Conservation (phyloP, 768 basidiomycete species). For the Pleurotus cornucopiae region DNA sequence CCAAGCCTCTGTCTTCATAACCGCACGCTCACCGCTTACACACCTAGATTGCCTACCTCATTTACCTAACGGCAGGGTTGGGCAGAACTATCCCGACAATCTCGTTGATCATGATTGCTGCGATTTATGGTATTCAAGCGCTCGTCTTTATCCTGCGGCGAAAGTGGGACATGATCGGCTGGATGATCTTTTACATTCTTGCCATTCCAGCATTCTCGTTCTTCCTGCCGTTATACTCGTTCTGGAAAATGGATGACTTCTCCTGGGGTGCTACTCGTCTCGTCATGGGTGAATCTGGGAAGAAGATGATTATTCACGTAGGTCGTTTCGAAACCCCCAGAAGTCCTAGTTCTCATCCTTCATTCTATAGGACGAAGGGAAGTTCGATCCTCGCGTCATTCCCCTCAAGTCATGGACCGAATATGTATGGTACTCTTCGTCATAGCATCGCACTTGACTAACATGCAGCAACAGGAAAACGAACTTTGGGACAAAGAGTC, state of each 20-base stretch:
- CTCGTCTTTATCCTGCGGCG: constrained; percentile 87
- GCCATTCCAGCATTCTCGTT: constrained; percentile 94
- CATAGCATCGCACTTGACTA: constrained; percentile 1
- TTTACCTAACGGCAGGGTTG: constrained; percentile 71
- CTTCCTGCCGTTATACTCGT: constrained; percentile 89
- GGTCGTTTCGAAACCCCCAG: constrained; percentile 22
- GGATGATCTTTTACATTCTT: constrained; percentile 95
- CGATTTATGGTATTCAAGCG: constrained; percentile 92
- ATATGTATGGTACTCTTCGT: constrained; percentile 53
- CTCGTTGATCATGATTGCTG: constrained; percentile 89
- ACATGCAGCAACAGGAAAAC: constrained; percentile 57
- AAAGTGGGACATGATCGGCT: constrained; percentile 98
- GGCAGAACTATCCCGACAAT: constrained; percentile 69
- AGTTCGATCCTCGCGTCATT: constrained; percentile 90
- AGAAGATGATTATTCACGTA: constrained; percentile 94
- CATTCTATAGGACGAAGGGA: constrained; percentile 80
- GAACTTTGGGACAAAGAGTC: constrained; percentile 98
- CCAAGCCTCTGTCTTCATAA: constrained; percentile 8
- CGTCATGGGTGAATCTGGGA: constrained; percentile 91
- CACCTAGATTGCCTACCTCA: constrained; percentile 76
- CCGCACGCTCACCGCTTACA: constrained; percentile 12
- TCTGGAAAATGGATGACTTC: constrained; percentile 99
- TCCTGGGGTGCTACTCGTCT: constrained; percentile 92
- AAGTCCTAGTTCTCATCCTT: constrained; percentile 8
- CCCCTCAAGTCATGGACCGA: constrained; percentile 97